phyloP scores from a whole-genome alignment of 345 rosid species.

The Turnera subulata region DNA sequence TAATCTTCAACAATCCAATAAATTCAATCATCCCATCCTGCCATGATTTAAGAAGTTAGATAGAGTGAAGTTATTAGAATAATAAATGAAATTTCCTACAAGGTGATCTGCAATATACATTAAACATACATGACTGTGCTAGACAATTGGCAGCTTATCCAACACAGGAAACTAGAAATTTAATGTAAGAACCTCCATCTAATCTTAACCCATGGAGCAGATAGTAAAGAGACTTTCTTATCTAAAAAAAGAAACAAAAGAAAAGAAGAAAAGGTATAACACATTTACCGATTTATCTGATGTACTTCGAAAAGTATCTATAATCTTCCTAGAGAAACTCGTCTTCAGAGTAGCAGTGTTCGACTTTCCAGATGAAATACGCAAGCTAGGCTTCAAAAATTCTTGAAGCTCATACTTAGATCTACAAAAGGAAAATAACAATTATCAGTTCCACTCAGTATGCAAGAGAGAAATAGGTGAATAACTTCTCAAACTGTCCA shows the following conservation, averaged over 20 bases:
- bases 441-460: conserved; percentile 8
- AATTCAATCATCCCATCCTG: conserved; percentile 86
- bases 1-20: conserved; percentile 81
- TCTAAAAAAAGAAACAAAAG: neutral
- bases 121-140: too few relatives aligned
- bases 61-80: conserved; percentile 6
- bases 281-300: conserved; percentile 45
- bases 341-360: conserved; percentile 47
- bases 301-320: conserved; percentile 64
- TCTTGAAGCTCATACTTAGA: conserved; percentile 95
- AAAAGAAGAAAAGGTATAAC: neutral
- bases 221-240: neutral
- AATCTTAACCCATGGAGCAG: neutral
- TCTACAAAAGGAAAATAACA: conserved; percentile 34
- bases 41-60: conserved; percentile 23
- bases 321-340: conserved; percentile 52
- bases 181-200: too few relatives aligned
- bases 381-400: conserved; percentile 85
- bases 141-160: too few relatives aligned
- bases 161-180: too few relatives aligned
- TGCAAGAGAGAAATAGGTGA: conserved; percentile 10
- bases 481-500: neutral
- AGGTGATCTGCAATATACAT: neutral
- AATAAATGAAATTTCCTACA: conserved; percentile 1
- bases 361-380: conserved; percentile 51